Evolutionary conservation across 2,329 filamentous ascomycete genomes (phyloP).

Genomic region (Alternaria metachromatica): DNA sequence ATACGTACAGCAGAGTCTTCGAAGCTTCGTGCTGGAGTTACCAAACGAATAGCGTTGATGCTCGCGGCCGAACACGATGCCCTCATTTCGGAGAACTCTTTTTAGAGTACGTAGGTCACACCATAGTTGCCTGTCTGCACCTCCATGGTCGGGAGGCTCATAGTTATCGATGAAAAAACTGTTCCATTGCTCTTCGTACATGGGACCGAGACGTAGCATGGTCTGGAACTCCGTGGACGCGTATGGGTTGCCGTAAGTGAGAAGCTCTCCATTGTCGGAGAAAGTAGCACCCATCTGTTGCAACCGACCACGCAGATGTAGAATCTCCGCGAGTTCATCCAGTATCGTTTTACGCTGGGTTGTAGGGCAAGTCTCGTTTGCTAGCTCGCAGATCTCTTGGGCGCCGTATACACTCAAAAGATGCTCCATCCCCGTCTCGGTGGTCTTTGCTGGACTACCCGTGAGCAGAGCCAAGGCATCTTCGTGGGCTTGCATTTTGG

Average conservation of each 20-base stretch:
- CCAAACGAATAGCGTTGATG: constrained; percentile 10
- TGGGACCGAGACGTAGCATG: constrained; percentile 12
- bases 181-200: constrained; percentile 18
- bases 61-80: constrained; percentile 4
- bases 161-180: constrained; percentile 1
- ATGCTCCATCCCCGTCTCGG: neutral
- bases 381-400: neutral
- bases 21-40: neutral
- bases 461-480: neutral
- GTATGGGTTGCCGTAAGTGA: constrained; percentile 13
- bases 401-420: neutral
- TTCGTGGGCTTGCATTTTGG: neutral
- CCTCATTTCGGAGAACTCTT: constrained; percentile 7
- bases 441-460: neutral
- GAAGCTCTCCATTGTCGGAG: constrained; percentile 7
- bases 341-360: neutral
- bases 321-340: neutral
- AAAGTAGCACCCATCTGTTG: constrained; percentile 15
- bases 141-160: neutral
- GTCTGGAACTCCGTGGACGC: constrained; percentile 5
- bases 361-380: neutral
- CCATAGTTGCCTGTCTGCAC: neutral
- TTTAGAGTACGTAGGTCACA: neutral
- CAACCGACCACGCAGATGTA: constrained; percentile 6
- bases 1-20: constrained; percentile 5